phyloP scores from a whole-genome alignment of 495 filamentous ascomycete species.

The Peziza echinospora region DNA sequence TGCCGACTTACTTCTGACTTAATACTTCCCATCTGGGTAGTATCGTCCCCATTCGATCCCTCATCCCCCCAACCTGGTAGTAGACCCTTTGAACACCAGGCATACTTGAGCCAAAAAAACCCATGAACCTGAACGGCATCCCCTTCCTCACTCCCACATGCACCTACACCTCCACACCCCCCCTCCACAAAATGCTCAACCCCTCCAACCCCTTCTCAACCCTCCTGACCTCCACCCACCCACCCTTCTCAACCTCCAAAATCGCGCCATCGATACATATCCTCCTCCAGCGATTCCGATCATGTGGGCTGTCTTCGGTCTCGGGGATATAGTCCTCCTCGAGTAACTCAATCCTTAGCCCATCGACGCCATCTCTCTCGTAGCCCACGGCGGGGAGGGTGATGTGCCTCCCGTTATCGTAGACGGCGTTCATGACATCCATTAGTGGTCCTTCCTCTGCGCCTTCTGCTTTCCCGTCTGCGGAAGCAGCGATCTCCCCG shows the following conservation, averaged over 20 bases:
- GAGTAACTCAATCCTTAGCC: conserved; percentile 40
- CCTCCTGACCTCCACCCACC: conserved; percentile 41
- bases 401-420: conserved; percentile 51
- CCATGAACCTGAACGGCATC: no score
- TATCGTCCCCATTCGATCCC: no score
- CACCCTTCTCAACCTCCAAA: conserved; percentile 42
- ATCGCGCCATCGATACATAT: conserved; percentile 82
- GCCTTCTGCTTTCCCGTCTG: background rate
- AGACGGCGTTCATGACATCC: conserved; percentile 55
- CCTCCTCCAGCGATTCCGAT: conserved; percentile 42
- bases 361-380: conserved; percentile 36
- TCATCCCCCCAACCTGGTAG: no score
- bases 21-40: no score
- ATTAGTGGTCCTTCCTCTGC: conserved; percentile 34
- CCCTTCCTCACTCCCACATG: no score
- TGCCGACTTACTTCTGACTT: no score
- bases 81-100: no score
- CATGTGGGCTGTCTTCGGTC: background rate
- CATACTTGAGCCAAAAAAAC: no score
- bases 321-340: conserved; percentile 24
- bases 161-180: no score
- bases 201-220: background rate
- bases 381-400: conserved; percentile 40
- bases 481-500: conserved; percentile 22
- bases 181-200: background rate